phyloP scores from a whole-genome alignment of 306 rosid genomes.

The Canavalia ensiformis region DNA sequence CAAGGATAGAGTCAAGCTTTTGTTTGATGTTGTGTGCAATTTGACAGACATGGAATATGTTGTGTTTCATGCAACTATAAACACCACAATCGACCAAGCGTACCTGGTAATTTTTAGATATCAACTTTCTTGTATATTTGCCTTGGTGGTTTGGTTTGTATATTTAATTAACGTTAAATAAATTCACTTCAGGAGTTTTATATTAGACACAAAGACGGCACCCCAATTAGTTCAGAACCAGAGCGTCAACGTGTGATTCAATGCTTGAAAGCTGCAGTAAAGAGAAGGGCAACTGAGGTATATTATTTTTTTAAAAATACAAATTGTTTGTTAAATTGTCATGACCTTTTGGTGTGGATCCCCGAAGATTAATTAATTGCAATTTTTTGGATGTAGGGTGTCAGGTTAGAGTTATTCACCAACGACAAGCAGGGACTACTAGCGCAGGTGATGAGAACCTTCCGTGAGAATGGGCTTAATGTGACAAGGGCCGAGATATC shows the following conservation, averaged over 20 bases:
- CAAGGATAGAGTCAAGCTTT: constrained; percentile 79
- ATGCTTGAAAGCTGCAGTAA: constrained; percentile 86
- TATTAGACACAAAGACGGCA: constrained; percentile 87
- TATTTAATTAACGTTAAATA: neutral
- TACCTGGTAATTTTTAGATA: constrained; percentile 62
- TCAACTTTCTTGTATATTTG: neutral
- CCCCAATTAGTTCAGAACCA: constrained; percentile 94
- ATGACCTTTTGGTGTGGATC: neutral
- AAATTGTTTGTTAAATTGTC: neutral
- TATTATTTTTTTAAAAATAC: neutral
- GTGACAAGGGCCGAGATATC: constrained; percentile 90
- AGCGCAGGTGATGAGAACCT: constrained; percentile 90
- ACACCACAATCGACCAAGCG: constrained; percentile 69
- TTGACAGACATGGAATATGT: constrained; percentile 95
- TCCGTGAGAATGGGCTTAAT: constrained; percentile 86
- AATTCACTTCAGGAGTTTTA: constrained; percentile 79
- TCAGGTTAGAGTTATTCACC: constrained; percentile 72
- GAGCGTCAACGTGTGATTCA: constrained; percentile 91
- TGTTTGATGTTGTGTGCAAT: constrained; percentile 92
- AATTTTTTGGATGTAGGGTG: constrained; percentile 66
- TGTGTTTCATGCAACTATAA: constrained; percentile 88
- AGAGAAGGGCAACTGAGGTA: constrained; percentile 86
- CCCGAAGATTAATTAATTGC: neutral
- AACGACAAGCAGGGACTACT: constrained; percentile 74
- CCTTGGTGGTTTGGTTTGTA: neutral